These are phyloP conservation scores for Pseudozyma tsukubaensis DNA, from an alignment of 1,284 basidiomycete genomes.

Conservation along the genomic window DNA sequence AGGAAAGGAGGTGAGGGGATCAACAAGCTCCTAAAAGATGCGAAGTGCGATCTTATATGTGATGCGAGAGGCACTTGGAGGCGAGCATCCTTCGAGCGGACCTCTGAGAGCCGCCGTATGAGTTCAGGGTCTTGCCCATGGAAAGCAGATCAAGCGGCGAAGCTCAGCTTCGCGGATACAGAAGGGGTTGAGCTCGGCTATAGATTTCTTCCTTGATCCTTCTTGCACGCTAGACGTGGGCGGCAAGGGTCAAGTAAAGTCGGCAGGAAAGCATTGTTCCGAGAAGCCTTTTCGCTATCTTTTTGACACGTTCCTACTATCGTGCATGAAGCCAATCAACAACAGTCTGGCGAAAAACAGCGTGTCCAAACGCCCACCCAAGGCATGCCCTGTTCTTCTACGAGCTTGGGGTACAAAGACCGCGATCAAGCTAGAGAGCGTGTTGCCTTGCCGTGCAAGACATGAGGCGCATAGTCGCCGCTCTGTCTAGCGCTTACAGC, in stretches of 20 bases:
- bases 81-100: neutral
- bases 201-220: constrained; percentile 12
- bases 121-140: too few relatives aligned
- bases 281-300: too few relatives aligned
- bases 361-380: too few relatives aligned
- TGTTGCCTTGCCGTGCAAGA: too few relatives aligned
- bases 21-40: too few relatives aligned
- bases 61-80: neutral
- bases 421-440: constrained; percentile 1
- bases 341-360: neutral
- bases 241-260: neutral
- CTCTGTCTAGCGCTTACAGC: neutral
- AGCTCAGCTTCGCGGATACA: too few relatives aligned
- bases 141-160: too few relatives aligned
- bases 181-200: constrained; percentile 10
- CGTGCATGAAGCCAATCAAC: constrained; percentile 16
- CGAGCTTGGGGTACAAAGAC: too few relatives aligned
- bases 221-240: neutral
- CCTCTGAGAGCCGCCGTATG: too few relatives aligned
- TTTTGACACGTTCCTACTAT: constrained; percentile 30
- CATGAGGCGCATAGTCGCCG: constrained; percentile 13
- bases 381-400: too few relatives aligned
- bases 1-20: constrained; percentile 5
- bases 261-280: neutral
- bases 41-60: constrained; percentile 1